phyloP scores from a whole-genome alignment of 2,329 filamentous ascomycete genomes.

The Scleromitrula shiraiana region DNA sequence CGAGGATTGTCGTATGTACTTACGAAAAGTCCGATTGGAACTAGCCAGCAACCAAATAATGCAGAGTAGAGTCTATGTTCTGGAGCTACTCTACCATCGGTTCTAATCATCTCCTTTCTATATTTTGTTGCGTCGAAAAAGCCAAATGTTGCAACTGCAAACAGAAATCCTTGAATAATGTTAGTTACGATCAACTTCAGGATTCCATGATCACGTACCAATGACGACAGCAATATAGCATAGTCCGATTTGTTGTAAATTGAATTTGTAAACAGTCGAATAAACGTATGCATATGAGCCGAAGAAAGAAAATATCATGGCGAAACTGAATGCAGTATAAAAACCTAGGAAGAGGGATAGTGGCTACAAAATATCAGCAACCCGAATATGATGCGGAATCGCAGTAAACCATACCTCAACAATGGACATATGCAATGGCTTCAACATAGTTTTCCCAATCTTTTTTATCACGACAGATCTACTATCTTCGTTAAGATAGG shows the following conservation, averaged over 20 bases:
- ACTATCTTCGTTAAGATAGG: too few species aligned
- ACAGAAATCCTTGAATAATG: too few species aligned
- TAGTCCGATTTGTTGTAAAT: slow-evolving; percentile 30
- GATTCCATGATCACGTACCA: slow-evolving; percentile 37
- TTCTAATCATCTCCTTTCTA: slow-evolving; percentile 32
- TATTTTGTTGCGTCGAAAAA: too few species aligned
- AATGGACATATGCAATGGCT: slow-evolving; percentile 33
- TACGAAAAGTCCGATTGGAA: slow-evolving; percentile 45
- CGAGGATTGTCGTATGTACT: too few species aligned
- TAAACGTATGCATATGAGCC: slow-evolving; percentile 36
- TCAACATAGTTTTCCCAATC: too few species aligned
- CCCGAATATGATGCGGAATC: too few species aligned
- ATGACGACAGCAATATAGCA: slow-evolving; percentile 33
- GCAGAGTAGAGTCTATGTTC: slow-evolving; percentile 50
- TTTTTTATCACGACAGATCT: too few species aligned
- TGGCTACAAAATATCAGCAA: too few species aligned
- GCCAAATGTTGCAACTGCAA: too few species aligned
- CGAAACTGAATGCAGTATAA: slow-evolving; percentile 32
- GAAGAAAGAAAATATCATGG: slow-evolving; percentile 33
- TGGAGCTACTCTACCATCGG: slow-evolving; percentile 32
- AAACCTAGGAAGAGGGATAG: slow-evolving; percentile 31
- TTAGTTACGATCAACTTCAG: slow-evolving; percentile 34
- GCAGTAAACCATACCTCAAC: too few species aligned
- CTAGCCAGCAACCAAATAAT: slow-evolving; percentile 48
- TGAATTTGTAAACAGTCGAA: slow-evolving; percentile 30